Base-by-base conservation (phyloP, 2,329 filamentous ascomycete species). In the Trichoderma semiorbis region DNA sequence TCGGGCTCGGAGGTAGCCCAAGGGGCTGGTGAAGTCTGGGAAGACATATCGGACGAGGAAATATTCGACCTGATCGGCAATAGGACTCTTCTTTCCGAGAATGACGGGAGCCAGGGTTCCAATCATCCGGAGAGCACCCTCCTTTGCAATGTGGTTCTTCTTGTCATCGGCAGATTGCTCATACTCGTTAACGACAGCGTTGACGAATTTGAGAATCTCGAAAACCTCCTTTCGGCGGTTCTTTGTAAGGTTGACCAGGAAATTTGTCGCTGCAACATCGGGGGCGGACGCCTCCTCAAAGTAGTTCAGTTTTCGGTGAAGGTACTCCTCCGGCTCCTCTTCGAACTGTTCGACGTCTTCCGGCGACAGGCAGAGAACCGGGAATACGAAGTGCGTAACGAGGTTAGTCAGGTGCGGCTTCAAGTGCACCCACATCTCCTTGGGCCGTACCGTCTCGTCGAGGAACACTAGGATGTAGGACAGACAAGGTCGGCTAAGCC, bases 41-140 rank as follows among this genome's bases (percentile, higher is more conserved):
- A 99, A 98, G 71, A 99, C 96, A 79, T 98, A 97, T 78, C 95
- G 93, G 68, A 98, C 95, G 76, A 99, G 92, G 86, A 99, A 99
- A 82, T 97, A 98, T 82, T 99, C 96, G 71, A 98, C 95, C 82
- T 98, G 94, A 79, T 97, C 93, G 43, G 95, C 96, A 75, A 99
- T 98, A 1, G 96, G 96, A 79, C 95, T 98, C 88, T 98, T 98
- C 87, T 98, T 99, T 76, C 94, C 94, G 43, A 99, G 87, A 63
- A 99, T 97, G 67, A 99, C 95, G 36, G 94, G 93, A 0, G 96
- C 93, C 61, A 99, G 85, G 1, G 95, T 98, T 30, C 95, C 96
- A 78, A 99, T 98, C 94, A 99, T 98, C 74, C 96, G 89, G 78
- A 99, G 83, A 62, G 96, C 96, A 78, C 96, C 96, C 82, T 99